These are phyloP conservation scores for Fonsecaea nubica DNA, from an alignment of 2,329 filamentous ascomycete genomes.

Conservation along the genomic window DNA sequence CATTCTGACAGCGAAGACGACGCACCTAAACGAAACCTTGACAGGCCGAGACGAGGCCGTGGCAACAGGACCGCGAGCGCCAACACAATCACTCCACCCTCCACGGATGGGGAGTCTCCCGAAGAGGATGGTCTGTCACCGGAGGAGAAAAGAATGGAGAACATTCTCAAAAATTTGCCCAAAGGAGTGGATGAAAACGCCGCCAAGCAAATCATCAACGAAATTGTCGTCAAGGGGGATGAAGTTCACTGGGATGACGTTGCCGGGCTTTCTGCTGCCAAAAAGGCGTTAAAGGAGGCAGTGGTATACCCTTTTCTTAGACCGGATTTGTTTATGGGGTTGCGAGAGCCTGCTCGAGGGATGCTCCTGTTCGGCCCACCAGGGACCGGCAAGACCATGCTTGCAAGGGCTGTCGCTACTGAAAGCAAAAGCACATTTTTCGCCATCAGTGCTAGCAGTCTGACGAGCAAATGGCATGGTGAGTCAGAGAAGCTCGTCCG, in stretches of 20 bases:
- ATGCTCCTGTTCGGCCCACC: conserved; percentile 97
- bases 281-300: conserved; percentile 89
- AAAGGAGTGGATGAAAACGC: conserved; percentile 80
- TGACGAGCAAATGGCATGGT: conserved; percentile 95
- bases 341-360: conserved; percentile 89
- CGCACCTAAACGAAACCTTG: conserved; percentile 30
- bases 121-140: conserved; percentile 57
- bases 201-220: conserved; percentile 91
- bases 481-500: conserved; percentile 96
- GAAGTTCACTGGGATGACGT: conserved; percentile 95
- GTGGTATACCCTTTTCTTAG: conserved; percentile 97
- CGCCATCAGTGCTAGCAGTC: conserved; percentile 89
- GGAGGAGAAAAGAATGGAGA: conserved; percentile 63
- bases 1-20: conserved; percentile 49
- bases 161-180: conserved; percentile 77
- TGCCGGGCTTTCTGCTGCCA: conserved; percentile 86
- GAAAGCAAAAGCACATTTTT: conserved; percentile 96
- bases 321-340: conserved; percentile 92
- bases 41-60: conserved; percentile 27
- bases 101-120: conserved; percentile 57
- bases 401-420: conserved; percentile 91
- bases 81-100: conserved; percentile 55
- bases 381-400: conserved; percentile 98
- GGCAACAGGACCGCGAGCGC: conserved; percentile 44
- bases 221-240: conserved; percentile 92